Percentiles rank a stretch among this genome's conserved stretches.
phyloP scores from a whole-genome alignment of 2,329 filamentous ascomycete genomes.

The Malbranchea cinnamomea region DNA sequence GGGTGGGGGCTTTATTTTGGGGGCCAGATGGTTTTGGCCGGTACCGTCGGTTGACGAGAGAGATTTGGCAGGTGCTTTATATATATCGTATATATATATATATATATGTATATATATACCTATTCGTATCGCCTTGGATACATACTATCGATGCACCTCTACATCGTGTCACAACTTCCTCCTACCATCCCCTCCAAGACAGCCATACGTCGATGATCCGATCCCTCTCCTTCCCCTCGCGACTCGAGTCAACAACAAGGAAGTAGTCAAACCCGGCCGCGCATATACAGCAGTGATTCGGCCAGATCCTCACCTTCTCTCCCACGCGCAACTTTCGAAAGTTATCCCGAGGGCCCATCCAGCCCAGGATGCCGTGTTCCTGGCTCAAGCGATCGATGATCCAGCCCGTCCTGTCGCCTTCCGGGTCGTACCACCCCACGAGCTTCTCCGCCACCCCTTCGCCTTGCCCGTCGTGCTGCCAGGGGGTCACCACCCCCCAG shows the following conservation, averaged over 20 bases:
- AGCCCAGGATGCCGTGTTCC: constrained; percentile 59
- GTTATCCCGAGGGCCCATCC: constrained; percentile 34
- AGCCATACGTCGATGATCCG: constrained; percentile 11
- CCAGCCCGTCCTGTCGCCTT: constrained; percentile 35
- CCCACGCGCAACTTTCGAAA: constrained; percentile 40
- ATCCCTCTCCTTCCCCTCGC: constrained; percentile 10
- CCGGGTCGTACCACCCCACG: constrained; percentile 11
- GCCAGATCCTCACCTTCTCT: constrained; percentile 56
- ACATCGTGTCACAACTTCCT: too few species aligned
- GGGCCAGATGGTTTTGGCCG: constrained; percentile 17
- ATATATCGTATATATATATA: too few species aligned
- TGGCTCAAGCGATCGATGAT: constrained; percentile 56
- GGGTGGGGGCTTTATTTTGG: constrained; percentile 17
- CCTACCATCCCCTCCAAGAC: constrained; percentile 11
- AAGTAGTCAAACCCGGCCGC: constrained; percentile 58
- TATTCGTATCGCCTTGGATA: too few species aligned
- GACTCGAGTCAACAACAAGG: constrained; percentile 51
- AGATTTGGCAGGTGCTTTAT: too few species aligned
- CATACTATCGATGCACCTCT: too few species aligned
- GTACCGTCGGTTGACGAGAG: too few species aligned
- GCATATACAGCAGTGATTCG: constrained; percentile 66
- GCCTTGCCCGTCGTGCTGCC: constrained; percentile 25
- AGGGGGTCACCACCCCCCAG: constrained; percentile 53
- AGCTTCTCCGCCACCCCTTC: constrained; percentile 1
- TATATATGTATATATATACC: too few species aligned